Conservation (phyloP, 164 flowering plant genomes). For the Dillenia turbinata region DNA sequence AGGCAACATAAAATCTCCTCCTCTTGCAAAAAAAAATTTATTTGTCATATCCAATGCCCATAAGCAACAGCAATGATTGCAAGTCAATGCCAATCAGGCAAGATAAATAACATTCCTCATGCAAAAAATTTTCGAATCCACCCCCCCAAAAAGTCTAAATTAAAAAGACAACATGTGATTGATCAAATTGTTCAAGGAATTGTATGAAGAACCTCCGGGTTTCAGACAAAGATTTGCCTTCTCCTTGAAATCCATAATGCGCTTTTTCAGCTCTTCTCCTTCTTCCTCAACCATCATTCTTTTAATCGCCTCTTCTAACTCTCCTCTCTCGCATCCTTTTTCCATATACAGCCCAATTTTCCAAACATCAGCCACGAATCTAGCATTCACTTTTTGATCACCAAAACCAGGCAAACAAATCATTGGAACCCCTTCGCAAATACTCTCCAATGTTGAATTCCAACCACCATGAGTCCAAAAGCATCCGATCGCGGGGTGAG, state of each 20-base stretch:
- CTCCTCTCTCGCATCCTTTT: slow-evolving; percentile 18
- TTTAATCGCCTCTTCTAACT: slow-evolving; percentile 17
- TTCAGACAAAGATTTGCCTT: slow-evolving; percentile 12
- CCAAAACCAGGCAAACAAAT: slow-evolving; percentile 29
- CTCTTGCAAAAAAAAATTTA: too few relatives aligned
- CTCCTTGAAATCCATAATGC: slow-evolving; percentile 17
- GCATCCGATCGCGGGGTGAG: slow-evolving; percentile 23
- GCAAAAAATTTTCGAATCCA: too few relatives aligned
- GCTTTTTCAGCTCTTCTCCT: slow-evolving; percentile 24
- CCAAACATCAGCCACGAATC: slow-evolving; percentile 32
- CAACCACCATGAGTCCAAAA: slow-evolving; percentile 33
- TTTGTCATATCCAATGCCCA: too few relatives aligned
- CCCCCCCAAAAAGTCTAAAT: too few relatives aligned
- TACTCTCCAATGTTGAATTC: too few relatives aligned
- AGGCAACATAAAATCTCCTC: too few relatives aligned
- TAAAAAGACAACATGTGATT: slow-evolving; percentile 6
- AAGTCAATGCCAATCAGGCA: too few relatives aligned
- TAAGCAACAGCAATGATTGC: too few relatives aligned
- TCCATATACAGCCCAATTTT: slow-evolving; percentile 28
- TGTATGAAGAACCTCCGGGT: slow-evolving; percentile 29
- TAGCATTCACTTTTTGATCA: slow-evolving; percentile 33
- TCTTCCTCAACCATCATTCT: slow-evolving; percentile 25
- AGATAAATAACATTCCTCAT: too few relatives aligned
- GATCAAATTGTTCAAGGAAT: slow-evolving; percentile 5
- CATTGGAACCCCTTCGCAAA: slow-evolving; percentile 26